A percentile compares a stretch with the other conserved stretches of the same genome.
Evolutionary conservation across 108 stramenopile species (phyloP).

Genomic region (Nannochloropsis gaditana): DNA sequence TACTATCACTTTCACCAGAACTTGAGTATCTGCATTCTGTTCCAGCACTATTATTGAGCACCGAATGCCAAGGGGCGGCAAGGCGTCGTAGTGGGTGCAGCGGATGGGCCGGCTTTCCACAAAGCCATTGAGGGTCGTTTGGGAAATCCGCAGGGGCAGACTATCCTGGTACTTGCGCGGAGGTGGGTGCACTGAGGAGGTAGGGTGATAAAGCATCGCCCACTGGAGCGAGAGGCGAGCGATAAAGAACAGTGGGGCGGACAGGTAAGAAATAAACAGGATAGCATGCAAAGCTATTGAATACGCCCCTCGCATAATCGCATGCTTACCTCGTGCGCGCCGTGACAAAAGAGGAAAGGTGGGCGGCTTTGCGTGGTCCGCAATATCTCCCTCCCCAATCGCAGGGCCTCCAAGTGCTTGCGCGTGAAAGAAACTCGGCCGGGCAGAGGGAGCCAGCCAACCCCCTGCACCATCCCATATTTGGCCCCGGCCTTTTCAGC

Average conservation of each 20-base stretch:
- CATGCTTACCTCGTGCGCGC: slow-evolving; percentile 67
- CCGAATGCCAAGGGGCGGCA: no score
- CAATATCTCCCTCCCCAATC: slow-evolving; percentile 22
- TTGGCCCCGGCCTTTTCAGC: neutral
- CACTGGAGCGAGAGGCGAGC: slow-evolving; percentile 50
- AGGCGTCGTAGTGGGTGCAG: slow-evolving; percentile 88
- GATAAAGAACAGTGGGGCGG: neutral
- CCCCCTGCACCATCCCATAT: neutral
- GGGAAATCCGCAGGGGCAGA: slow-evolving; percentile 68
- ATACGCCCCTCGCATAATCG: neutral
- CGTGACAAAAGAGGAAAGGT: slow-evolving; percentile 79
- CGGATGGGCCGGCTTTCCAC: slow-evolving; percentile 66
- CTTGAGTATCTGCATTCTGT: neutral
- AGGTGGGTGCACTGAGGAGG: slow-evolving; percentile 38
- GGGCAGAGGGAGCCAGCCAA: neutral
- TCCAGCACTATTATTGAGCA: neutral
- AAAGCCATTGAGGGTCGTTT: slow-evolving; percentile 62
- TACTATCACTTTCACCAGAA: no score
- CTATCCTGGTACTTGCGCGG: slow-evolving; percentile 64
- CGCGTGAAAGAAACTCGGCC: neutral
- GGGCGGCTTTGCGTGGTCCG: slow-evolving; percentile 23
- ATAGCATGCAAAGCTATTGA: neutral
- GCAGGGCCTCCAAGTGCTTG: neutral
- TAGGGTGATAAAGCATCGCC: slow-evolving; percentile 88
- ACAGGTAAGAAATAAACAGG: neutral